Evolutionary conservation across 148 eudicot genomes (phyloP).

Genomic region (Chenopodium formosanum): DNA sequence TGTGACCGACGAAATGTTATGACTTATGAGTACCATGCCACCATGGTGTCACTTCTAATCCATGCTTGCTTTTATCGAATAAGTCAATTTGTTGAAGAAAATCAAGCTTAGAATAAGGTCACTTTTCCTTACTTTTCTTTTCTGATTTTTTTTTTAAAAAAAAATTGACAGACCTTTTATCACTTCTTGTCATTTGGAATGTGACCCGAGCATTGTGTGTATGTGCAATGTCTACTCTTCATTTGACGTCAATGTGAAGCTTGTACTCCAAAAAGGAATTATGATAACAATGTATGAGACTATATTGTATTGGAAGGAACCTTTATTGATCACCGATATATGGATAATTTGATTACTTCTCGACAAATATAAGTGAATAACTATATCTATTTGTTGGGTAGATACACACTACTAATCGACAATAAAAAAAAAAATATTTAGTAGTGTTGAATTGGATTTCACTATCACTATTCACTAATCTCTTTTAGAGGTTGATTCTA

Average conservation of each 20-base stretch:
- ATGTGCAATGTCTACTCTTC: neutral
- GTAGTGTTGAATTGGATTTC: too few species aligned
- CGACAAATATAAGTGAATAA: too few species aligned
- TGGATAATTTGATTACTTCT: neutral
- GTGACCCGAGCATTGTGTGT: slow-evolving; percentile 15
- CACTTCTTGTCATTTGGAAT: slow-evolving; percentile 4
- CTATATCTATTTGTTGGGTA: too few species aligned
- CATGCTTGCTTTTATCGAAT: slow-evolving; percentile 15
- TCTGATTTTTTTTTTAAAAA: too few species aligned
- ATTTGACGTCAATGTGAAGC: slow-evolving; percentile 8
- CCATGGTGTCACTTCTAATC: slow-evolving; percentile 13
- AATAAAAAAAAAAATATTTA: too few species aligned
- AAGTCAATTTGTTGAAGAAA: slow-evolving; percentile 24
- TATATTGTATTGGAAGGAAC: neutral
- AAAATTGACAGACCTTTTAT: too few species aligned
- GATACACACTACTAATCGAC: too few species aligned
- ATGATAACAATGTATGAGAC: neutral
- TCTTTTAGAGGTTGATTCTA: too few species aligned
- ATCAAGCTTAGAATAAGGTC: slow-evolving; percentile 16
- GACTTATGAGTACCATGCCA: neutral
- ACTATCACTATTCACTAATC: too few species aligned
- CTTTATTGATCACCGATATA: neutral
- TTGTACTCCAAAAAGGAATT: neutral
- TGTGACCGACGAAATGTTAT: neutral
- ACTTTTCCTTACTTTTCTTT: neutral